These are phyloP conservation scores for Acorus calamus DNA, from an alignment of 106 monocot genomes.

Conservation along the genomic window DNA sequence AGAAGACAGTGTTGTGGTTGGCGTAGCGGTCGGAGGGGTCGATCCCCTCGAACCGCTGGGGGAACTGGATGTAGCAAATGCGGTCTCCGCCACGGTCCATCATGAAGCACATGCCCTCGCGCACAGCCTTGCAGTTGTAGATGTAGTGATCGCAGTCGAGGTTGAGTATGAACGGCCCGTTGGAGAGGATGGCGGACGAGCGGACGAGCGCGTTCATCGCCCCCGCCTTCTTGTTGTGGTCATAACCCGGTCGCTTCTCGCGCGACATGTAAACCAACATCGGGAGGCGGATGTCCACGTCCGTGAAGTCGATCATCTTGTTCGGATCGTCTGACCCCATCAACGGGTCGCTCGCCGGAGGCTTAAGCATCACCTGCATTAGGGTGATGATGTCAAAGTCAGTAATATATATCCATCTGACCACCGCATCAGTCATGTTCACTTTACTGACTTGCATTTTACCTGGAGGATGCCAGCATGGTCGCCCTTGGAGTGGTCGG, in stretches of 20 bases:
- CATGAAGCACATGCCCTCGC: slow-evolving; percentile 98
- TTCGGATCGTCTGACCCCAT: slow-evolving; percentile 48
- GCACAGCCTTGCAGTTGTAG: slow-evolving; percentile 68
- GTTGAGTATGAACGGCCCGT: slow-evolving; percentile 95
- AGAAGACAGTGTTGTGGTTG: slow-evolving; percentile 98
- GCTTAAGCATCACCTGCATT: slow-evolving; percentile 63
- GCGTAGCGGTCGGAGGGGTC: slow-evolving; percentile 96
- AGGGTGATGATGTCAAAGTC: no score
- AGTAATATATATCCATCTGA: no score
- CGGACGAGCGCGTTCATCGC: slow-evolving; percentile 94
- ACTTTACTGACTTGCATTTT: no score
- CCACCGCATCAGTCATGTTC: no score
- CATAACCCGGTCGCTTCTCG: slow-evolving; percentile 76
- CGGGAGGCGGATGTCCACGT: slow-evolving; percentile 58
- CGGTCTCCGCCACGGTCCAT: slow-evolving; percentile 92
- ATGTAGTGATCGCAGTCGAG: slow-evolving; percentile 98
- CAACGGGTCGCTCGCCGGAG: slow-evolving; percentile 30
- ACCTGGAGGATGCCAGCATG: slow-evolving; percentile 84
- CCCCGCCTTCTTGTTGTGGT: slow-evolving; percentile 95
- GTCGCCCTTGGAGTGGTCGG: slow-evolving; percentile 76
- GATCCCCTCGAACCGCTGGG: slow-evolving; percentile 90
- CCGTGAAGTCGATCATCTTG: slow-evolving; percentile 64
- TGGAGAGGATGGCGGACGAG: slow-evolving; percentile 84
- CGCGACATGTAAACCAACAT: slow-evolving; percentile 83
- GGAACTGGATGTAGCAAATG: slow-evolving; percentile 90